phyloP scores from a whole-genome alignment of 441 rosid genomes.

The Pelargonium fulgidum region DNA sequence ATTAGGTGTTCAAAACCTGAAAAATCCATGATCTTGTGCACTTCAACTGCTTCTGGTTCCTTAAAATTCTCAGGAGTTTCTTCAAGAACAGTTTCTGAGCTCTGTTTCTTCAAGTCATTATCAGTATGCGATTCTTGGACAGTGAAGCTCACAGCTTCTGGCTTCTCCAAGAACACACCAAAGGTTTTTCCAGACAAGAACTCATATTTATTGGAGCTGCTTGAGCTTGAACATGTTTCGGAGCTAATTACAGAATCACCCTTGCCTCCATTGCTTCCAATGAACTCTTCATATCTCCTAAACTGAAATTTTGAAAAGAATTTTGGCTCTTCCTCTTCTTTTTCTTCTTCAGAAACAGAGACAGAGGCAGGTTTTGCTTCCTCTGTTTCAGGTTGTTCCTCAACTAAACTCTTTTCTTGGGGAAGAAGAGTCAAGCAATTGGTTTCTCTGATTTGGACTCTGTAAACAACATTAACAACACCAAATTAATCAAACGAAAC shows the following conservation, averaged over 20 bases:
- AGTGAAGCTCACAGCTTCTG: slow-evolving; percentile 27
- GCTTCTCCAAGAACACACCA: slow-evolving; percentile 31
- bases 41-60: slow-evolving; percentile 14
- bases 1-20: neutral
- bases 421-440: neutral
- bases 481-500: neutral
- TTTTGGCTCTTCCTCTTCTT: slow-evolving; percentile 27
- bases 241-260: slow-evolving; percentile 5
- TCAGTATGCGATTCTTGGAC: slow-evolving; percentile 30
- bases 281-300: slow-evolving; percentile 35
- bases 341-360: slow-evolving; percentile 15
- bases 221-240: slow-evolving; percentile 14
- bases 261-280: slow-evolving; percentile 18
- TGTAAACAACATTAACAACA: neutral
- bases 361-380: slow-evolving; percentile 21
- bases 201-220: slow-evolving; percentile 28
- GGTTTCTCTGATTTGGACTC: slow-evolving; percentile 23
- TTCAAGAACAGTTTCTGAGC: neutral
- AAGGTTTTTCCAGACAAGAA: slow-evolving; percentile 24
- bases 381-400: slow-evolving; percentile 5
- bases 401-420: neutral
- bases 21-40: slow-evolving; percentile 40
- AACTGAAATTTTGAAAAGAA: slow-evolving; percentile 50
- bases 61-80: neutral
- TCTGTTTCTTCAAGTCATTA: slow-evolving; percentile 11